These are phyloP conservation scores for Xylaria sp. DNA, from an alignment of 2,329 filamentous ascomycete species.

Conservation along the genomic window DNA sequence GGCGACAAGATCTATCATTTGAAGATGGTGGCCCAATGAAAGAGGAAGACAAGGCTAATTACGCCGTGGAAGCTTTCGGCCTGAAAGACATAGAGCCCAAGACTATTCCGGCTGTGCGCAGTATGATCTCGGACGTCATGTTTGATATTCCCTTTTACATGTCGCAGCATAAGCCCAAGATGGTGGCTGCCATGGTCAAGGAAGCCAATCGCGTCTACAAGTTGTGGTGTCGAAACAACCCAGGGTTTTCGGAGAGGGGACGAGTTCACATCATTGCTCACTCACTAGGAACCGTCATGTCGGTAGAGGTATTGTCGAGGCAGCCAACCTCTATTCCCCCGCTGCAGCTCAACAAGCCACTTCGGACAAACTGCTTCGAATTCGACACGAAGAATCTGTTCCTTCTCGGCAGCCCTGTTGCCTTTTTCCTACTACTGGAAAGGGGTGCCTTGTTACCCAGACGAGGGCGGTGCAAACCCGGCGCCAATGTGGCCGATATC, in stretches of 20 bases:
- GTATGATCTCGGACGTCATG: constrained; percentile 96
- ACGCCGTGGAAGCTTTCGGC: constrained; percentile 63
- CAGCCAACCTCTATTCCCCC: constrained; percentile 77
- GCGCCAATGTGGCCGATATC: constrained; percentile 68
- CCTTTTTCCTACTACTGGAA: constrained; percentile 91
- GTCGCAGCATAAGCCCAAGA: constrained; percentile 92
- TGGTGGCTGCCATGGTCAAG: constrained; percentile 85
- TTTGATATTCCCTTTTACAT: constrained; percentile 98
- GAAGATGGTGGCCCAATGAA: constrained; percentile 74
- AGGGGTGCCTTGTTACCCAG: constrained; percentile 74
- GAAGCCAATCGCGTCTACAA: constrained; percentile 97
- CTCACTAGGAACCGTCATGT: constrained; percentile 93
- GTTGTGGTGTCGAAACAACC: constrained; percentile 93
- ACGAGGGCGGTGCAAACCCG: constrained; percentile 75
- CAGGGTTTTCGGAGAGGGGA: constrained; percentile 78
- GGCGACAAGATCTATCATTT: constrained; percentile 86
- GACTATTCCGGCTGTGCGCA: constrained; percentile 89
- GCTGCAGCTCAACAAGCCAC: constrained; percentile 49
- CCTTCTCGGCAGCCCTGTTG: constrained; percentile 85
- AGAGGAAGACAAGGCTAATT: constrained; percentile 57
- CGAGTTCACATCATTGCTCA: constrained; percentile 93
- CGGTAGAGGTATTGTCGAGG: constrained; percentile 85
- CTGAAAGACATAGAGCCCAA: constrained; percentile 91
- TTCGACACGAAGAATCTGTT: constrained; percentile 93
- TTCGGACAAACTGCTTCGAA: constrained; percentile 72